Base-by-base conservation (phyloP, 176 grass and related monocot genomes). In the Eleusine indica region DNA sequence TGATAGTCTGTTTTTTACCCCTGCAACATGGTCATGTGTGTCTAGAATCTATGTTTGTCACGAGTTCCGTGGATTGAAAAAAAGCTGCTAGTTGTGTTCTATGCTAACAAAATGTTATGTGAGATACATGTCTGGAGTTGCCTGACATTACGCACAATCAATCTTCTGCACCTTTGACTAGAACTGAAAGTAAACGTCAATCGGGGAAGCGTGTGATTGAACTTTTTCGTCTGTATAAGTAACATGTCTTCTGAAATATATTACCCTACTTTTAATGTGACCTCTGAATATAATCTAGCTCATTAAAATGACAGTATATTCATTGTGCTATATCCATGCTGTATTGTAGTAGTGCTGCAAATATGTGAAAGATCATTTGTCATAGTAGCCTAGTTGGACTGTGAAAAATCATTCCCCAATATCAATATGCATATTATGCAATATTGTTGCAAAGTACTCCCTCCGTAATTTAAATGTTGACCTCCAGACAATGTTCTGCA, bases 61-160 rank as follows among this genome's bases (percentile, higher is more conserved):
- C 66, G 65, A 0, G 53, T 84, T 80, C 7, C 79, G 66, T 9
- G 6, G 1, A 39, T 44, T 22, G 35, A 46, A 39, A 54, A 66
- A 66, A 43, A 58, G 37, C 46, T 73, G 57, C 57, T 78, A 73
- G 47, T 40, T 82, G 18, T 81, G 25, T 74, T 74, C 46, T 9
- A 4, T 84, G 46, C 35, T 69, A 64, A 44, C 78, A 77, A 79
- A 79, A 41, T 71, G 14, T 17, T 42, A 42, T 3, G 15, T 51
- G 65, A 67, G 32, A 56, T 15, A 6, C 13, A 54, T 69, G 11
- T 41, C 21, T 68, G 21, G 29, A 39, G 21, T 11, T 41, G 65
- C 30, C 51, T 80, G 64, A 28, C 65, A 40, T 69, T 49, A 69
- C 69, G 1, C 7, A 35, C 30, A 80, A 46, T 35, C 14, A 18